phyloP scores from a whole-genome alignment of 1,139 yeast species.

The Saccharomyces pastorianus region DNA sequence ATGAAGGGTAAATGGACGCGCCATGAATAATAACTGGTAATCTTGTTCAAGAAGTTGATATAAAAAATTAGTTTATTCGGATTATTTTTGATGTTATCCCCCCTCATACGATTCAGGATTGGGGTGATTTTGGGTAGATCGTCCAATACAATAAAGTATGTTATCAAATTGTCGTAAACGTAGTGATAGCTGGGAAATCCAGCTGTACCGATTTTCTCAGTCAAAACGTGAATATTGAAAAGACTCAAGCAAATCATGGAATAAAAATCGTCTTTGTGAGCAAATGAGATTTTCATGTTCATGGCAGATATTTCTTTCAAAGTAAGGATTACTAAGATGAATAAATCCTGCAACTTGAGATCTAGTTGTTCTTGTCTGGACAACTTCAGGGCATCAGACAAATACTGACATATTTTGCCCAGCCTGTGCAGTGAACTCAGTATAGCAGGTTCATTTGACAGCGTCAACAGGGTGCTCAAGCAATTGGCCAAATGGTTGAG shows the following conservation, averaged over 20 bases:
- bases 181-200: constrained; percentile 27
- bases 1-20: constrained; percentile 5
- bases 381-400: not conserved
- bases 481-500: not conserved
- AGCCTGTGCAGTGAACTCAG: not conserved
- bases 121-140: not conserved
- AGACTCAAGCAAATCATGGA: constrained; percentile 12
- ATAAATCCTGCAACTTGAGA: not conserved
- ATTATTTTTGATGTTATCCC: constrained; percentile 14
- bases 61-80: constrained; percentile 21
- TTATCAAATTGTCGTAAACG: constrained; percentile 12
- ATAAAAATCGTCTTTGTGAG: not conserved
- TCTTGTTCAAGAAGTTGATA: constrained; percentile 19
- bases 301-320: not conserved
- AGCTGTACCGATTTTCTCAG: constrained; percentile 22
- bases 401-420: not conserved
- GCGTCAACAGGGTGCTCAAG: not conserved
- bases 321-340: not conserved
- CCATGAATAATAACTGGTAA: not conserved
- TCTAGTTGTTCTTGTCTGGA: not conserved
- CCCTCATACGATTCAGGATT: constrained; percentile 7
- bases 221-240: constrained; percentile 21
- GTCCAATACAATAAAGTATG: constrained; percentile 3
- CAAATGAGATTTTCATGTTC: not conserved
- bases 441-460: not conserved